Evolutionary conservation across 805 yeast species (phyloP).

Genomic region (Helenozyma baotianmanensis): DNA sequence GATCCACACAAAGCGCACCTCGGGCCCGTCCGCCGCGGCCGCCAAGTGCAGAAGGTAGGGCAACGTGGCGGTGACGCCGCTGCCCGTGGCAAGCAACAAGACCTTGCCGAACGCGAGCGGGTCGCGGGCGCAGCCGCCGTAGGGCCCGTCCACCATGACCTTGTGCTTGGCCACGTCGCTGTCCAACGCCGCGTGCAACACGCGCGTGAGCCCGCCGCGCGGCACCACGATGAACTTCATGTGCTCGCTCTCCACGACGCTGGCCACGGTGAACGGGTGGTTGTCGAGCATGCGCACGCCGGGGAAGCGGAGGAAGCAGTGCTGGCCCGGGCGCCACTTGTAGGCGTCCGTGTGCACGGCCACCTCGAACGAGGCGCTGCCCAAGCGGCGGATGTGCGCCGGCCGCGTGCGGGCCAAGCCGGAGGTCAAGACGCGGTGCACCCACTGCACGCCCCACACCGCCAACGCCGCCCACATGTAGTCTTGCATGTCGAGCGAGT

Average conservation of each 20-base stretch:
- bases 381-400: slow-evolving; percentile 26
- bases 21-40: slow-evolving; percentile 5
- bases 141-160: slow-evolving; percentile 52
- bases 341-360: slow-evolving; percentile 34
- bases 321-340: slow-evolving; percentile 53
- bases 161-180: slow-evolving; percentile 25
- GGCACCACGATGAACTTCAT: slow-evolving; percentile 39
- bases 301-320: slow-evolving; percentile 44
- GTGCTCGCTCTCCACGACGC: slow-evolving; percentile 20
- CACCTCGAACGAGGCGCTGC: slow-evolving; percentile 26
- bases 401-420: slow-evolving; percentile 39
- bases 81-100: slow-evolving; percentile 42
- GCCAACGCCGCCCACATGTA: slow-evolving; percentile 50
- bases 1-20: slow-evolving; percentile 43
- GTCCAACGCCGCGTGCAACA: slow-evolving; percentile 23
- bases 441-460: slow-evolving; percentile 46
- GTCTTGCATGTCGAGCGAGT: slow-evolving; percentile 28
- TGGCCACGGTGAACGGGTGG: slow-evolving; percentile 53
- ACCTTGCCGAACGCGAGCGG: slow-evolving; percentile 41
- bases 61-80: slow-evolving; percentile 48
- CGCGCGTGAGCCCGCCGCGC: slow-evolving; percentile 43
- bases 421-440: slow-evolving; percentile 41
- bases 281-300: slow-evolving; percentile 44
- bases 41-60: slow-evolving; percentile 36
- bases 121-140: slow-evolving; percentile 50